Evolutionary conservation across 495 filamentous ascomycete genomes (phyloP).

Genomic region (Trichocladium uniseriatum): DNA sequence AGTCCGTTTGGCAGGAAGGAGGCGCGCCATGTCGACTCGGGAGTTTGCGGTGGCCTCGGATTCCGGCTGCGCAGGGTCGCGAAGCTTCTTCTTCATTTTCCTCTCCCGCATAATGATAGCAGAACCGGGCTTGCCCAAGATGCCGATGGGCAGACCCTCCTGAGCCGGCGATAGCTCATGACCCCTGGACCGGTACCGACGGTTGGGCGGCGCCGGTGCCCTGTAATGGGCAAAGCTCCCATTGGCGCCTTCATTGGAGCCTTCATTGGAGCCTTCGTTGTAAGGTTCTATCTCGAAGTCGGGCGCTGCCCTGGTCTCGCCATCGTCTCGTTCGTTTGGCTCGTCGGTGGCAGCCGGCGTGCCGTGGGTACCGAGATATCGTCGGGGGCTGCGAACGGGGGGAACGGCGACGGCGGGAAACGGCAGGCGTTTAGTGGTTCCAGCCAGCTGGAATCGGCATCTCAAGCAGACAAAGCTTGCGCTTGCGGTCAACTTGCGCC

Average conservation of each 20-base stretch:
- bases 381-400: not conserved
- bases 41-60: not conserved
- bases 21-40: conserved; percentile 22
- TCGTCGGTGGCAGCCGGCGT: not conserved
- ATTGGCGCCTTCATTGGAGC: not conserved
- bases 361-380: not conserved
- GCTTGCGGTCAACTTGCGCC: conserved; percentile 25
- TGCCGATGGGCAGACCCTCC: conserved; percentile 12
- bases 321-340: not conserved
- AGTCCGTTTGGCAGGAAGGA: conserved; percentile 23
- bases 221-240: not conserved
- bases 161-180: not conserved
- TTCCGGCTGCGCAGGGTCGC: no score
- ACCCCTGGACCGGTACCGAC: conserved; percentile 4
- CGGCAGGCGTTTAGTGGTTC: conserved; percentile 12
- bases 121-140: conserved; percentile 17
- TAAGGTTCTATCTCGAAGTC: not conserved
- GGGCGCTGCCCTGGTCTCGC: not conserved
- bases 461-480: conserved; percentile 40
- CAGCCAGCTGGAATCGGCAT: conserved; percentile 35
- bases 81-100: not conserved
- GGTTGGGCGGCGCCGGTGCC: not conserved
- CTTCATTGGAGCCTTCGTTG: not conserved
- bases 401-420: not conserved
- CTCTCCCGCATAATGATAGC: conserved; percentile 35